Evolutionary conservation across 2,329 filamentous ascomycete genomes (phyloP), one percentile per base, ranked within the genome.

Genomic region (Nigrospora oryzae): DNA sequence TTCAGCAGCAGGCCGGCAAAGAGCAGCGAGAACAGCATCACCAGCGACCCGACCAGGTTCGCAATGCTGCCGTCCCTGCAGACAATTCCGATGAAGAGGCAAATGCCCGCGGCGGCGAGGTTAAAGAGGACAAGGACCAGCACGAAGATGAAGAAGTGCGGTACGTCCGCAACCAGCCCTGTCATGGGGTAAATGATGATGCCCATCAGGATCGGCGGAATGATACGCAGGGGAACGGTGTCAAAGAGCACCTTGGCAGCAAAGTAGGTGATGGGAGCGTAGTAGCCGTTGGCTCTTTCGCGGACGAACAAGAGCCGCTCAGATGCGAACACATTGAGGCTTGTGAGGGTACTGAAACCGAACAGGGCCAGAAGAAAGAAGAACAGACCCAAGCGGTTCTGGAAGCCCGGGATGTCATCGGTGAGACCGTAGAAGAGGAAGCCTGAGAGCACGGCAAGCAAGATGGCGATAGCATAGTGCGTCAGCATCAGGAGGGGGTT

Each of bases 401-500:
- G 93, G 76, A 98, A 98, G 32, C 94, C 93, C 49, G 89, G 85
- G 54, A 98, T 95, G 58, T 98, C 90, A 58, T 95, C 89, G 1
- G 90, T 95, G 40, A 98, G 73, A 3, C 91, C 93, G 56, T 97
- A 98, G 70, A 97, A 98, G 12, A 98, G 76, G 65, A 87, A 97
- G 4, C 93, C 93, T 2, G 91, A 90, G 46, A 98, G 85, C 5
- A 97, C 91, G 2, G 90, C 93, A 6, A 98, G 77, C 0, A 97
- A 69, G 49, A 98, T 97, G 8, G 93, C 89, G 53, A 96, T 97
- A 34, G 93, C 93, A 61, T 97, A 98, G 66, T 98, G 93, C 0
- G 90, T 96, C 46, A 98, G 77, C 93, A 98, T 98, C 48, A 98
- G 72, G 79, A 97, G 90, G 1, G 93, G 93, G 63, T 98, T 96